phyloP scores from a whole-genome alignment of 2,329 filamentous ascomycete species.

The Chaetomiaceae sp. region DNA sequence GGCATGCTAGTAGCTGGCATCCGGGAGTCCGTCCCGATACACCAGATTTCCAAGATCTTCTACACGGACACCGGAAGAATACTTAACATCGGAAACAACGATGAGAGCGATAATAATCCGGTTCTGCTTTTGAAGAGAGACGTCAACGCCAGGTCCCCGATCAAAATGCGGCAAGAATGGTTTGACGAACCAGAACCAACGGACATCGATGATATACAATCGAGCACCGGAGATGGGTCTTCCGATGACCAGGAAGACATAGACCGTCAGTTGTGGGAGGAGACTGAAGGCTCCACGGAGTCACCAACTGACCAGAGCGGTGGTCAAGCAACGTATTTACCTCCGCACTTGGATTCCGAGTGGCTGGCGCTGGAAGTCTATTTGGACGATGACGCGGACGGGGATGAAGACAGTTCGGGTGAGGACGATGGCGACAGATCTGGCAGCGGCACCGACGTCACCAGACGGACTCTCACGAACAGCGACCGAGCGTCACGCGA shows the following conservation, averaged over 20 bases:
- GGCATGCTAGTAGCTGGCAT: conserved; percentile 44
- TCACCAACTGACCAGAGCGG: conserved; percentile 1
- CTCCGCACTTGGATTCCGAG: conserved; percentile 74
- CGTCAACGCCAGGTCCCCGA: conserved; percentile 56
- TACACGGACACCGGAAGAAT: conserved; percentile 89
- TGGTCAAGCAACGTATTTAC: conserved; percentile 52
- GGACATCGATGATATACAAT: conserved; percentile 5
- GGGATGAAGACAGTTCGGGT: conserved; percentile 28
- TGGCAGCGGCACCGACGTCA: conserved; percentile 22
- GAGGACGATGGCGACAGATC: conserved; percentile 27
- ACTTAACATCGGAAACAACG: conserved; percentile 62
- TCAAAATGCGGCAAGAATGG: conserved; percentile 34
- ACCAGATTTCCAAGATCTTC: conserved; percentile 78
- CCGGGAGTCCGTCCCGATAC: conserved; percentile 49
- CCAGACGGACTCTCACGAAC: conserved; percentile 17
- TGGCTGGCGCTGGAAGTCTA: conserved; percentile 91
- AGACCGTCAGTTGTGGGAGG: conserved; percentile 43
- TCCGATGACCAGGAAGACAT: conserved; percentile 41
- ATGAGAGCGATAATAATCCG: conserved; percentile 65
- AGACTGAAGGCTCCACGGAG: conserved; percentile 27
- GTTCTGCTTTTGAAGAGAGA: conserved; percentile 73
- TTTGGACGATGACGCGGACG: conserved; percentile 52
- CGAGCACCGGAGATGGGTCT: conserved; percentile 22
- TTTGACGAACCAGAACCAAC: conserved; percentile 14
- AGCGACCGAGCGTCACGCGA: no score